Conservation (phyloP, 352 stramenopile species). For the Phytophthora aleatoria region DNA sequence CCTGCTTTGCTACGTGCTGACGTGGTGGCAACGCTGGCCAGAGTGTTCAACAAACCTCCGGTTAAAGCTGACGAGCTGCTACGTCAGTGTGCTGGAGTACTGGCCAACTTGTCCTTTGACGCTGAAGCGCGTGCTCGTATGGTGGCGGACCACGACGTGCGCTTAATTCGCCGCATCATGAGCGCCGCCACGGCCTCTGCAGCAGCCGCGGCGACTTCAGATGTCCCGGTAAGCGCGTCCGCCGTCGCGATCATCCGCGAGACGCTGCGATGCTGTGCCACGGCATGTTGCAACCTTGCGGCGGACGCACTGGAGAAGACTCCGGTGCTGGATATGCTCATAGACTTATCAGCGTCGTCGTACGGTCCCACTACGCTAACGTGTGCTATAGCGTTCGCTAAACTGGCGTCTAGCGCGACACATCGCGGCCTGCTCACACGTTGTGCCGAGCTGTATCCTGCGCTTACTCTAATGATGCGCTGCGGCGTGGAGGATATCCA, state of each 20-base stretch:
- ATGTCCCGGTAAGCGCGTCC: constrained; percentile 22
- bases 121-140: constrained; percentile 59
- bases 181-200: constrained; percentile 33
- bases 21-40: constrained; percentile 62
- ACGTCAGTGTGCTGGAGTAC: constrained; percentile 63
- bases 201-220: constrained; percentile 20
- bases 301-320: constrained; percentile 73
- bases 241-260: constrained; percentile 52
- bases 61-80: constrained; percentile 69
- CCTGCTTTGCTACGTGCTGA: constrained; percentile 66
- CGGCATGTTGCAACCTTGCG: constrained; percentile 78
- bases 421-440: constrained; percentile 67
- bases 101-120: constrained; percentile 84
- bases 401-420: constrained; percentile 63
- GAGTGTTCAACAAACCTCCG: constrained; percentile 66
- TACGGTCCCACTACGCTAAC: constrained; percentile 73
- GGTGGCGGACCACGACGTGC: constrained; percentile 68
- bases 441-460: constrained; percentile 72
- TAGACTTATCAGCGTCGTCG: constrained; percentile 66
- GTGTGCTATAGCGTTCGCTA: constrained; percentile 81
- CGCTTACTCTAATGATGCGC: constrained; percentile 88
- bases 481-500: constrained; percentile 88
- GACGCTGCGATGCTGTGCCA: constrained; percentile 71
- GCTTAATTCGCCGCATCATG: constrained; percentile 74
- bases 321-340: constrained; percentile 75